phyloP scores from a whole-genome alignment of 73 alveolate genomes.

The Stentor roeselii region DNA sequence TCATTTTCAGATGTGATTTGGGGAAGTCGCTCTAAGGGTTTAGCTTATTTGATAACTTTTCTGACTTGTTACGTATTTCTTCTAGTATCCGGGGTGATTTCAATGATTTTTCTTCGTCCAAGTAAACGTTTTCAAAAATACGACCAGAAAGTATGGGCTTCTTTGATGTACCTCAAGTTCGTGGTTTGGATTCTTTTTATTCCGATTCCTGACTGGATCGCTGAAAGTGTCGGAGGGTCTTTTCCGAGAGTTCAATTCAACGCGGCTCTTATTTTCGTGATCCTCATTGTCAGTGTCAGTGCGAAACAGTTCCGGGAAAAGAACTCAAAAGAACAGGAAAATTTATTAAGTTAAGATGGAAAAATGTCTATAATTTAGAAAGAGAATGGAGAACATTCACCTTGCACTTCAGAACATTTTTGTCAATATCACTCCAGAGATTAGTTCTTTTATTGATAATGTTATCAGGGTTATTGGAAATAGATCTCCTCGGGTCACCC shows the following conservation, averaged over 20 bases:
- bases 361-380: no score
- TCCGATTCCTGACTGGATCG: conserved; percentile 9
- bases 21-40: not conserved
- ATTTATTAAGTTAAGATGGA: no score
- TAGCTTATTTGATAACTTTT: not conserved
- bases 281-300: not conserved
- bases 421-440: no score
- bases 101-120: not conserved
- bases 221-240: conserved; percentile 7
- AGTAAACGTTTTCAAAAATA: not conserved
- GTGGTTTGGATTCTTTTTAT: not conserved
- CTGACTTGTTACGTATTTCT: not conserved
- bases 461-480: no score
- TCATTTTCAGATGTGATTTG: conserved; percentile 15
- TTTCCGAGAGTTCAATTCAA: not conserved
- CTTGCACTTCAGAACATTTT: no score
- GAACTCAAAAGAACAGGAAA: no score
- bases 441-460: no score
- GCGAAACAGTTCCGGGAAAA: not conserved
- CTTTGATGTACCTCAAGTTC: not conserved
- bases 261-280: not conserved
- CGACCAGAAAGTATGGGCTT: not conserved
- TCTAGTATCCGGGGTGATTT: not conserved
- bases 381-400: no score
- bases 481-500: no score